phyloP scores from a whole-genome alignment of 2,329 filamentous ascomycete species.

The Diaporthe sp. region DNA sequence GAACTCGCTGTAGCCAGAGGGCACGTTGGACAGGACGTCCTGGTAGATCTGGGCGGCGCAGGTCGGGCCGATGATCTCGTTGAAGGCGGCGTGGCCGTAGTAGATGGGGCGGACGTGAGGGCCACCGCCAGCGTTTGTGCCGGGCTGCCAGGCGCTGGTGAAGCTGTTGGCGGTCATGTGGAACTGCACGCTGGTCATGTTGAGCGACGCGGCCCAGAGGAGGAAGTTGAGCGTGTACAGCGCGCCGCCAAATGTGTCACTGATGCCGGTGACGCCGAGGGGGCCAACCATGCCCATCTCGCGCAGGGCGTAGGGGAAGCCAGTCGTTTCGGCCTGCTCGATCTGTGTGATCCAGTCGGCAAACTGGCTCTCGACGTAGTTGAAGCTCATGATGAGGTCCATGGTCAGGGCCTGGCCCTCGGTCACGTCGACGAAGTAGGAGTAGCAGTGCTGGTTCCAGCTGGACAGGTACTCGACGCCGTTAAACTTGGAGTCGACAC shows the following conservation, averaged over 20 bases:
- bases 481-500: constrained; percentile 55
- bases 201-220: constrained; percentile 62
- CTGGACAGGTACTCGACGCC: constrained; percentile 45
- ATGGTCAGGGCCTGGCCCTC: constrained; percentile 56
- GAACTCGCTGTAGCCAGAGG: constrained; percentile 55
- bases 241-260: constrained; percentile 63
- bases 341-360: constrained; percentile 61
- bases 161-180: constrained; percentile 69
- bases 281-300: constrained; percentile 67
- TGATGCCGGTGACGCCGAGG: constrained; percentile 60
- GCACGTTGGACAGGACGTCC: constrained; percentile 49
- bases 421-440: constrained; percentile 65
- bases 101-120: constrained; percentile 63
- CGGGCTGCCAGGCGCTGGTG: constrained; percentile 64
- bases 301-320: constrained; percentile 62
- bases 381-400: constrained; percentile 59
- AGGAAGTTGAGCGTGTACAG: constrained; percentile 68
- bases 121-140: constrained; percentile 53
- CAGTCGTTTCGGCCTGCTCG: constrained; percentile 55
- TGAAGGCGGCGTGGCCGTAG: constrained; percentile 65
- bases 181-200: constrained; percentile 63
- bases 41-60: constrained; percentile 59
- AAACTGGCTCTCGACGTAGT: constrained; percentile 62
- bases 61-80: constrained; percentile 60
- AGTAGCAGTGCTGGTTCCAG: constrained; percentile 69